Conservation (phyloP, 176 grass and related monocot genomes). For the Oryza officinalis region DNA sequence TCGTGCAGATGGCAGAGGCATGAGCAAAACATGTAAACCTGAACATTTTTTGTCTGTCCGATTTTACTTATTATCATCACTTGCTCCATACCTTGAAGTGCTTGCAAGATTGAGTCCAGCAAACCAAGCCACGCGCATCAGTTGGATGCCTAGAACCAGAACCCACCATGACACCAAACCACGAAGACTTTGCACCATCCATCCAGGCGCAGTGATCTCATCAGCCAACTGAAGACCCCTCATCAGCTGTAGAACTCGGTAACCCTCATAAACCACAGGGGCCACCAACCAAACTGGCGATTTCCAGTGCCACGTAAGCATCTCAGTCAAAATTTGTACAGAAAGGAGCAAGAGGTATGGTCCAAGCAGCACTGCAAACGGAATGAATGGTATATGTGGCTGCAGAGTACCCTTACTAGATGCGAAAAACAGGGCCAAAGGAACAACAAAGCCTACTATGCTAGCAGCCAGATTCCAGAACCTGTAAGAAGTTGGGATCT, state of each 20-base stretch:
- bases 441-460: conserved; percentile 57
- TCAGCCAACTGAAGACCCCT: conserved; percentile 75
- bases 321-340: conserved; percentile 80
- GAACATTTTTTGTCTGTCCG: neutral
- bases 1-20: neutral
- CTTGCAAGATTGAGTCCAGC: conserved; percentile 54
- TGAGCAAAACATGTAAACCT: neutral
- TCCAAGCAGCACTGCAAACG: conserved; percentile 69
- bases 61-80: conserved; percentile 24
- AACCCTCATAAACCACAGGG: conserved; percentile 83
- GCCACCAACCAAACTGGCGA: conserved; percentile 88
- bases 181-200: conserved; percentile 82
- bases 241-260: conserved; percentile 92
- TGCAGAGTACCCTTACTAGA: conserved; percentile 53
- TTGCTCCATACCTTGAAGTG: conserved; percentile 36
- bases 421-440: conserved; percentile 57
- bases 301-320: conserved; percentile 93
- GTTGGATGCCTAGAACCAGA: conserved; percentile 83
- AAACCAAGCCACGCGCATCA: conserved; percentile 93
- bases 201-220: conserved; percentile 67
- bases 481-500: conserved; percentile 62
- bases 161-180: conserved; percentile 93
- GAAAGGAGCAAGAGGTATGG: conserved; percentile 83
- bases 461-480: conserved; percentile 73
- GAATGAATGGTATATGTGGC: conserved; percentile 63